A percentile compares a stretch with the other conserved stretches of the same genome.
Conservation (phyloP, 2,329 filamentous ascomycete species). For the Diplodia corticola region DNA sequence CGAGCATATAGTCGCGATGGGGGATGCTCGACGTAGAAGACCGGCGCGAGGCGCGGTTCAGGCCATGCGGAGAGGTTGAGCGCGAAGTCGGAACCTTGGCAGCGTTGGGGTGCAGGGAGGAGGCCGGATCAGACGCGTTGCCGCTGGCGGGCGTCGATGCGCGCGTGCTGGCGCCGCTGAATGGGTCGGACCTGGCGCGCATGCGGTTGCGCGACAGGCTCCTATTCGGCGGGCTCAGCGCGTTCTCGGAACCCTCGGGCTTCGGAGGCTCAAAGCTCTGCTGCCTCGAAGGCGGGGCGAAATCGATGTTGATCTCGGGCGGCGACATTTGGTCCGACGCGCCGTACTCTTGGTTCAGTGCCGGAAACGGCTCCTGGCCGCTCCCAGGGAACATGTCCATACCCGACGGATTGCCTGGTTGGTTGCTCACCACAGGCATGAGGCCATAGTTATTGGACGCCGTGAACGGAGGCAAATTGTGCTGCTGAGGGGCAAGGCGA, state of each 20-base stretch:
- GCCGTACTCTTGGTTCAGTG: constrained; percentile 56
- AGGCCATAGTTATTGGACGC: constrained; percentile 49
- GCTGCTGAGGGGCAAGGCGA: constrained; percentile 68
- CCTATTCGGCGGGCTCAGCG: constrained; percentile 76
- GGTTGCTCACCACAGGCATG: constrained; percentile 48
- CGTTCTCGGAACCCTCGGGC: constrained; percentile 62
- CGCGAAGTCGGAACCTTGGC: constrained; percentile 42
- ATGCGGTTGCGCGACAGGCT: constrained; percentile 58
- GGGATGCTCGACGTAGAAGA: constrained; percentile 54
- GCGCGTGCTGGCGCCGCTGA: constrained; percentile 50
- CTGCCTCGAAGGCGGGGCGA: constrained; percentile 72
- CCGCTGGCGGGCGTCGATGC: constrained; percentile 43
- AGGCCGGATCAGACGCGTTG: constrained; percentile 32
- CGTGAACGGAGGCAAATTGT: constrained; percentile 53
- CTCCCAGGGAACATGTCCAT: constrained; percentile 54
- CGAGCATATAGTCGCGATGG: constrained; percentile 77
- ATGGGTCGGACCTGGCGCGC: constrained; percentile 62
- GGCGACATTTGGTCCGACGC: constrained; percentile 77
- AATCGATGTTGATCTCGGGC: constrained; percentile 94
- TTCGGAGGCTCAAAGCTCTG: constrained; percentile 68
- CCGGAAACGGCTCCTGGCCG: constrained; percentile 50
- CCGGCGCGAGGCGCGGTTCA: constrained; percentile 47
- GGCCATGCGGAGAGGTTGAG: constrained; percentile 49
- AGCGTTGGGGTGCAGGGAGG: constrained; percentile 47
- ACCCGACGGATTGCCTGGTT: constrained; percentile 48